Base-by-base conservation (phyloP, 768 basidiomycete genomes). In the Dacryopinax spathularia region DNA sequence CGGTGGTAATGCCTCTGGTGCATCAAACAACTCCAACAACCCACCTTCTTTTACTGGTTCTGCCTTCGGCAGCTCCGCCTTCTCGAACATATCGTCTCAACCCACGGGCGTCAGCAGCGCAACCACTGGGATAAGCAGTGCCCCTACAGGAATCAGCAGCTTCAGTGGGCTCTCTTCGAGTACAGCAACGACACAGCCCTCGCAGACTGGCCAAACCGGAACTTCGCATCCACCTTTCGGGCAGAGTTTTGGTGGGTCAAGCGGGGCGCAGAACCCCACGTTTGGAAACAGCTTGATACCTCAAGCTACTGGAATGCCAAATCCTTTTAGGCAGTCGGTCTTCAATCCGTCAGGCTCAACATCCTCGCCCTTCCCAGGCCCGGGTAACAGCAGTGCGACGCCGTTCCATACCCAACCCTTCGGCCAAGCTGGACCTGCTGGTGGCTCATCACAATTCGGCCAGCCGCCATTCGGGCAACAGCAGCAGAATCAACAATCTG, bases 291-390 rank as follows among this genome's bases (percentile, higher is more conserved):
- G 76, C 13, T 65, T 79, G 31, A 71, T 76, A 20, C 77, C 78
- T 1, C 78, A 79, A 64, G 68, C 70, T 59, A 78, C 77, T 1
- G 78, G 77, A 0, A 69, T 56, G 0, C 74, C 73, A 34, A 79
- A 79, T 65, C 78, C 78, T 13, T 79, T 79, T 74, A 72, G 78
- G 27, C 72, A 75, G 35, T 74, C 78, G 27, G 74, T 76, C 72
- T 65, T 67, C 34, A 34, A 60, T 31, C 35, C 60, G 31, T 35
- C 60, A 37, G 65, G 56, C 7, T 4, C 39, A n/a, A 63, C 62
- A 22, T 60, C 31, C 27, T 41, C 16, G 59, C 60, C 62, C 31
- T 56, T 56, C 48, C 20, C 48, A 56, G 48, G 13, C 3, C 62
- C 48, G 22, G 34, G 34, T 10, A 33, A 20, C 25, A 41, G 18